Conservation (phyloP, 176 grass and related monocot genomes). For the Carex pumila region DNA sequence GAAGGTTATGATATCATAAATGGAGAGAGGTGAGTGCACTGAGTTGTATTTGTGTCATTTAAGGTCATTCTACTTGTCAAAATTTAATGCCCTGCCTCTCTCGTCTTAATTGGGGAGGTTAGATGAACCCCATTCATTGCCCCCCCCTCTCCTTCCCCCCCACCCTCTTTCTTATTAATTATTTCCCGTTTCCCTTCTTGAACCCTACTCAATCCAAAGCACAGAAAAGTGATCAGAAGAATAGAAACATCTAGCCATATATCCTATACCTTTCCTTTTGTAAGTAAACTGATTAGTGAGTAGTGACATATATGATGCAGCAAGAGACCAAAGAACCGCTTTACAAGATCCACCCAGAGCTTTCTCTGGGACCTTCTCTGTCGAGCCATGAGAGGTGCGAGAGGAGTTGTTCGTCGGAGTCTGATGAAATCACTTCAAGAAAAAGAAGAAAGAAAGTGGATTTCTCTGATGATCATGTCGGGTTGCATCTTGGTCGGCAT, state of each 20-base stretch:
- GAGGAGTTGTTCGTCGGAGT: slow-evolving; percentile 64
- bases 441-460: slow-evolving; percentile 82
- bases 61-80: slow-evolving; percentile 77
- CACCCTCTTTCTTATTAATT: slow-evolving; percentile 27
- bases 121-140: slow-evolving; percentile 74
- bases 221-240: neutral
- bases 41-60: slow-evolving; percentile 73
- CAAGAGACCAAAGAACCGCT: neutral
- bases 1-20: slow-evolving; percentile 39
- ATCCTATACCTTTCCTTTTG: neutral
- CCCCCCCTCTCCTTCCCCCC: slow-evolving; percentile 23
- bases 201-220: slow-evolving; percentile 54
- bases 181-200: slow-evolving; percentile 49
- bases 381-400: slow-evolving; percentile 2
- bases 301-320: neutral
- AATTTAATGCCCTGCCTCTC: slow-evolving; percentile 72
- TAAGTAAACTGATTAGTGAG: neutral
- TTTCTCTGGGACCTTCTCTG: slow-evolving; percentile 51
- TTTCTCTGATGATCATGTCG: slow-evolving; percentile 42
- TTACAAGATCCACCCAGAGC: slow-evolving; percentile 31
- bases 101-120: slow-evolving; percentile 57
- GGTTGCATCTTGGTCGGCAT: slow-evolving; percentile 50
- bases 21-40: slow-evolving; percentile 51
- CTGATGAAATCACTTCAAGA: slow-evolving; percentile 38
- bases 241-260: slow-evolving; percentile 1